A percentile compares a stretch with the other conserved stretches of the same genome.
Evolutionary conservation across 148 eudicot genomes (phyloP).

Genomic region (Vaccinium macrocarpon): DNA sequence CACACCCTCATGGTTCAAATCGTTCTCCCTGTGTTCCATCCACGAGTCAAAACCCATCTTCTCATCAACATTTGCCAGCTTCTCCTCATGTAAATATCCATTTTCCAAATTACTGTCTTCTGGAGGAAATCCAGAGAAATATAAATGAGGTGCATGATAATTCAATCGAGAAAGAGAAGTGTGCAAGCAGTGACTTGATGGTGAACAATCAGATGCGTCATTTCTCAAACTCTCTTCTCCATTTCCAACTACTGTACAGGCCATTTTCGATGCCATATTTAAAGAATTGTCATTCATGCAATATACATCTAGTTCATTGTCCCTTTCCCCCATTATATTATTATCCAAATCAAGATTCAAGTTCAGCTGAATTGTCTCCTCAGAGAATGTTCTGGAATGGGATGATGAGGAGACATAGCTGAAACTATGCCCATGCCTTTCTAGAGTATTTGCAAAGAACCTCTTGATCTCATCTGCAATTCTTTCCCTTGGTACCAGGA

Average conservation of each 20-base stretch:
- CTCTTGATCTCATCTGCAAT: constrained; percentile 35
- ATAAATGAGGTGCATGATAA: constrained; percentile 14
- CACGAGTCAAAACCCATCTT: constrained; percentile 17
- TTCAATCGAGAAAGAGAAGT: constrained; percentile 20
- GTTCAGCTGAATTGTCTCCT: constrained; percentile 29
- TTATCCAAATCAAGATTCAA: constrained; percentile 26
- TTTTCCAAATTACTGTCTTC: constrained; percentile 24
- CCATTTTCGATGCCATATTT: constrained; percentile 5
- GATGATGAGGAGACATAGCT: constrained; percentile 19
- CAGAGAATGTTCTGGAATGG: constrained; percentile 22
- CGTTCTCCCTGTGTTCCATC: constrained; percentile 14
- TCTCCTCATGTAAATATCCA: constrained; percentile 10
- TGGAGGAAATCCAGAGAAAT: constrained; percentile 12
- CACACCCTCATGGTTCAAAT: constrained; percentile 14
- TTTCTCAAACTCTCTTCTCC: constrained; percentile 13
- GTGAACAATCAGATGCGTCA: constrained; percentile 15
- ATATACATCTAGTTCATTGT: constrained; percentile 20
- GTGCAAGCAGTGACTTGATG: constrained; percentile 13
- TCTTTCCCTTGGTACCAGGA: constrained; percentile 41
- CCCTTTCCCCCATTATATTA: constrained; percentile 11
- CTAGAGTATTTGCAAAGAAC: constrained; percentile 48
- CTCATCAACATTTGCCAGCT: constrained; percentile 12
- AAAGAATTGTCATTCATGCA: constrained; percentile 2
- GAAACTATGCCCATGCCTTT: constrained; percentile 34
- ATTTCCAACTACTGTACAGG: constrained; percentile 10